Evolutionary conservation across 1,284 basidiomycete genomes (phyloP), one percentile per base, ranked within the genome.

Genomic region (Mycena sp.): DNA sequence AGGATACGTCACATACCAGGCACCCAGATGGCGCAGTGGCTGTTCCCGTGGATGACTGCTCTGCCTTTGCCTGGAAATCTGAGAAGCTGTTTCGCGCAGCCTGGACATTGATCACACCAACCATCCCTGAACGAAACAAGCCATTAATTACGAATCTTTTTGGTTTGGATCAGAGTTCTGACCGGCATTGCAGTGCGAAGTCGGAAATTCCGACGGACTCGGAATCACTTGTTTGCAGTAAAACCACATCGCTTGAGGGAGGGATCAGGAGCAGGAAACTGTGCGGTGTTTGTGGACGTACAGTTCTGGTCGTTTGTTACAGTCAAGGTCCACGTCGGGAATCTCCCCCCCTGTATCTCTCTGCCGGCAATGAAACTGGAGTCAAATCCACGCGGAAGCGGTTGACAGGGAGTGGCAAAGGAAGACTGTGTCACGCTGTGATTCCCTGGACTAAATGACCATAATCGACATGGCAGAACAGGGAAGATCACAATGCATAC

Each of bases 401-500:
- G 80, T 56, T 77, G 70, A 69, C 86, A 87, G 0, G 86, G 86
- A 41, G 71, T 67, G 14, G 67, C 68, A 64, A 86, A 84, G 0
- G 78, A 73, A 12, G 82, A 83, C 71, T 88, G 86, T 4, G 85
- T 84, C 43, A 86, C 78, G 46, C 81, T 81, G 72, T 87, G 85
- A 71, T 85, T 84, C 6, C 57, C 57, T 6, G 67, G 57, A 19
- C 58, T 59, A 37, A 12, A 9, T 16, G 10, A 25, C 10, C 3
- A 11, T 11, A 19, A 19, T 26, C 25, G 0, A 9, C 14, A 4
- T 30, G 32, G 11, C 26, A 12, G 17, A 32, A 6, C 3, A 5
- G 11, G 25, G 19, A 29, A 30, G 29, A 37, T 29, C 51, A 16
- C 46, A 41, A 71, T 50, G 72, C 79, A 62, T 70, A 80, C 80